Percentiles rank a stretch among this genome's conserved stretches.
These are phyloP conservation scores for Solanum gandarillasii DNA, from an alignment of 257 asterid species.

Conservation along the genomic window DNA sequence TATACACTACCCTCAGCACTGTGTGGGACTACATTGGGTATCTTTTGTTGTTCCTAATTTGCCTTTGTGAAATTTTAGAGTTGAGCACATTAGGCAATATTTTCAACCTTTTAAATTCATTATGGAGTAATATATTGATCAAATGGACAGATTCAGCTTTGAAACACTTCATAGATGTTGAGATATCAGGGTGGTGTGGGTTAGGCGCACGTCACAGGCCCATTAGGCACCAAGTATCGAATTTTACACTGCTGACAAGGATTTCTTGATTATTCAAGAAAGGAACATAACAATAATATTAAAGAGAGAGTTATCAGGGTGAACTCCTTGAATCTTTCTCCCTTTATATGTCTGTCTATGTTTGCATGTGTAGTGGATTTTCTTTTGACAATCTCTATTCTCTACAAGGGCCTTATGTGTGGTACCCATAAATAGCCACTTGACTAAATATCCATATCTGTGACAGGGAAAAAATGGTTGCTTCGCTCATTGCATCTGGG, in stretches of 20 bases:
- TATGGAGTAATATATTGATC: not conserved
- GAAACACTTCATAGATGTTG: not conserved
- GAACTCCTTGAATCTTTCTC: not conserved
- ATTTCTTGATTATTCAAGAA: not conserved
- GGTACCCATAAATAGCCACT: not conserved
- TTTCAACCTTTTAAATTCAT: not conserved
- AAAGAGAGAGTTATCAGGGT: not conserved
- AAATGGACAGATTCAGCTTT: not conserved
- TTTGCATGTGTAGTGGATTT: not conserved
- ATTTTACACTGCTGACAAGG: not conserved
- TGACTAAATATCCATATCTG: not conserved
- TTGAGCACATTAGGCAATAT: not conserved
- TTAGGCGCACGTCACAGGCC: not conserved
- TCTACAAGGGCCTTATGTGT: not conserved
- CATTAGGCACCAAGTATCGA: not conserved
- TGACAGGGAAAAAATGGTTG: constrained; percentile 92
- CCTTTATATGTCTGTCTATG: not conserved
- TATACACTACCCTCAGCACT: not conserved
- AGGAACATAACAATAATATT: not conserved
- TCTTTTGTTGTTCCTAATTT: not conserved
- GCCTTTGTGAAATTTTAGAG: not conserved
- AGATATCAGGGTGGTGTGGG: not conserved
- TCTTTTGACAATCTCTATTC: not conserved
- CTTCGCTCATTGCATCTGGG: constrained; percentile 87
- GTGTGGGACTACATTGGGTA: not conserved